A percentile compares a stretch with the other conserved stretches of the same genome.
phyloP scores from a whole-genome alignment of 2,329 filamentous ascomycete genomes.

The Trichophyton rubrum region DNA sequence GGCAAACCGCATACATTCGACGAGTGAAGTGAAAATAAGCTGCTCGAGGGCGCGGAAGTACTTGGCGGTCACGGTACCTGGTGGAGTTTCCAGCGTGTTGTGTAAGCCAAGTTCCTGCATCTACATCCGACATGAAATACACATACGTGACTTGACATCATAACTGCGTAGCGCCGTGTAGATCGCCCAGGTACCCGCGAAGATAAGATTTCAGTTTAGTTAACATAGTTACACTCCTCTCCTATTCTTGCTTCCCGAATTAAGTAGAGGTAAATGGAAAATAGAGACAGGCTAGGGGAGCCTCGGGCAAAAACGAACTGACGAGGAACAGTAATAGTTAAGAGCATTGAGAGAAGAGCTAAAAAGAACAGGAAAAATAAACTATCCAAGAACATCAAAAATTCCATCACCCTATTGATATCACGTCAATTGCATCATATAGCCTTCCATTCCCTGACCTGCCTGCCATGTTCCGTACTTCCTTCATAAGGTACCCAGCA shows the following conservation, averaged over 20 bases:
- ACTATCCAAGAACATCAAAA: neutral
- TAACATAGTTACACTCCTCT: neutral
- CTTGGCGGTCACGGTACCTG: constrained; percentile 6
- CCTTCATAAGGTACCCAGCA: constrained; percentile 1
- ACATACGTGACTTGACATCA: neutral
- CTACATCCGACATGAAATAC: neutral
- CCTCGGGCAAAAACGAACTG: neutral
- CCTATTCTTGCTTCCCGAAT: constrained; percentile 1
- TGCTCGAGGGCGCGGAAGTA: neutral
- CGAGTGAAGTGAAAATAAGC: neutral
- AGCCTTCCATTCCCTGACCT: constrained; percentile 1
- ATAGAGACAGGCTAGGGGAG: neutral
- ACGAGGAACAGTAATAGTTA: neutral
- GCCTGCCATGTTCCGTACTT: constrained; percentile 3
- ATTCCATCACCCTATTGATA: constrained; percentile 6
- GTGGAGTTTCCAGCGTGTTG: neutral
- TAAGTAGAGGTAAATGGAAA: neutral
- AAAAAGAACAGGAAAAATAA: neutral
- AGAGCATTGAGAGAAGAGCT: neutral
- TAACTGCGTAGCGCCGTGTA: neutral
- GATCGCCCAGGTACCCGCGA: neutral
- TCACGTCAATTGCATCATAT: constrained; percentile 1
- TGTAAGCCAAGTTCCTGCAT: constrained; percentile 1
- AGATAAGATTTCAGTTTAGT: neutral
- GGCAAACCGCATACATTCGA: neutral